Conservation (phyloP, 2,329 filamentous ascomycete species). For the Exophiala alcalophila region DNA sequence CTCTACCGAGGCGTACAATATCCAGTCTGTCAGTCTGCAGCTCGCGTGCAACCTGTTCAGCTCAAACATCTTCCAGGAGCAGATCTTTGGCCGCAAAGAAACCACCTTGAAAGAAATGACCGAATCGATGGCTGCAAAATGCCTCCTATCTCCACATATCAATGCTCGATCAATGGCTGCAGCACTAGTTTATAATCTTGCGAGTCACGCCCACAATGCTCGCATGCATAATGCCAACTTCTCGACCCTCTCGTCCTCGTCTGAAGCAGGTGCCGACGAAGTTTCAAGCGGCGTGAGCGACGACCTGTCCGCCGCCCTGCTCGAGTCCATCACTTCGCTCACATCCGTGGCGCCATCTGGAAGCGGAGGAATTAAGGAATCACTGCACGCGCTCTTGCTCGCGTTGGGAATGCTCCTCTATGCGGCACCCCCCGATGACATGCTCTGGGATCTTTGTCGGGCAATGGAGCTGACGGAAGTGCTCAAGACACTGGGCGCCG, state of each 20-base stretch:
- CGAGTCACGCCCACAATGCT: slow-evolving; percentile 65
- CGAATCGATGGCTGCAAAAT: slow-evolving; percentile 68
- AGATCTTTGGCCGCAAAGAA: slow-evolving; percentile 48
- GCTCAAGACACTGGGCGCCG: slow-evolving; percentile 48
- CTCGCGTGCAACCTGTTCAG: slow-evolving; percentile 82
- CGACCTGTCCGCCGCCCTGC: slow-evolving; percentile 67
- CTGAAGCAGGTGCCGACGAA: slow-evolving; percentile 42
- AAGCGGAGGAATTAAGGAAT: slow-evolving; percentile 50
- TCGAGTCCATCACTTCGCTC: slow-evolving; percentile 46
- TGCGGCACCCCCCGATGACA: slow-evolving; percentile 61
- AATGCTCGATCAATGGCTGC: slow-evolving; percentile 78
- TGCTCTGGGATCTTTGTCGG: slow-evolving; percentile 74
- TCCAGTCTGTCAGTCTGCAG: slow-evolving; percentile 80
- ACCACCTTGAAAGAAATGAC: slow-evolving; percentile 55
- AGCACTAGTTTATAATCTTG: slow-evolving; percentile 79
- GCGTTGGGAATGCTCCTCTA: slow-evolving; percentile 76
- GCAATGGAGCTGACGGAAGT: slow-evolving; percentile 71
- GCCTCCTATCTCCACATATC: slow-evolving; percentile 72
- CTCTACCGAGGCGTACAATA: slow-evolving; percentile 67
- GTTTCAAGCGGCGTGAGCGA: slow-evolving; percentile 56
- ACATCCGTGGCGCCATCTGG: background rate
- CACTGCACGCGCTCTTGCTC: slow-evolving; percentile 71
- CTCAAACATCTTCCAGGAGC: slow-evolving; percentile 65
- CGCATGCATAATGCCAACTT: slow-evolving; percentile 58
- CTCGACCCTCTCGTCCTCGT: slow-evolving; percentile 15